Evolutionary conservation across 2,329 filamentous ascomycete genomes (phyloP), one percentile per base, ranked within the genome.

Genomic region (Pestalotiopsis sp.): DNA sequence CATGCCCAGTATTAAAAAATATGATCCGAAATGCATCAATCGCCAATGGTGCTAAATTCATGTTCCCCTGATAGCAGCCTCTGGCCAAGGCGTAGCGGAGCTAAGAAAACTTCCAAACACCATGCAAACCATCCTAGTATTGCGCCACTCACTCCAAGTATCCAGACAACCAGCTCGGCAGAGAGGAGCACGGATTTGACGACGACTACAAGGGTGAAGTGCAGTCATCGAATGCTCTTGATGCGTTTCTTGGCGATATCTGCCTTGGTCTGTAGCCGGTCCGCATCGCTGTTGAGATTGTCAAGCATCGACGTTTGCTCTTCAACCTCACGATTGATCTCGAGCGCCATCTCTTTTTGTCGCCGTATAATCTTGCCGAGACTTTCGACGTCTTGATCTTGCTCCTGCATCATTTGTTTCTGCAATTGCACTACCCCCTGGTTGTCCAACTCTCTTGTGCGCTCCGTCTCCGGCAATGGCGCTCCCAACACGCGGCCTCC

Each of bases 391-490:
- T 93, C 91, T 74, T 90, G 79, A 72, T 96, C 93, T 76, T 97
- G 93, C 72, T 92, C 89, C 66, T 85, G 77, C 85, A 95, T 93
- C 78, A 93, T 88, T 75, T 92, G 86, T 74, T 89, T 85, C 79
- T 96, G 93, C 70, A 96, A 80, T 78, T 92, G 88, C 70, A 95
- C 74, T 20, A 96, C 90, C 0, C 92, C 93, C 4, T 85, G 80
- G 74, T 96, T 96, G 76, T 94, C 93, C 67, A 94, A 80, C 78
- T 95, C 92, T 13, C 93, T 82, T 58, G 93, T 95, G 71, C 89
- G 87, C 69, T 93, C 90, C 17, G 92, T 95, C 81, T 97, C 93
- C 1, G 90, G 87, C 2, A 91, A 81, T 1, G 92, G 92, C 0
- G 87, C 91, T 1, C 93, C 93, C 0, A 95, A 83, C 3, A 95